phyloP scores from a whole-genome alignment of 805 yeast genomes.

The Saccharomycopsis olivae region DNA sequence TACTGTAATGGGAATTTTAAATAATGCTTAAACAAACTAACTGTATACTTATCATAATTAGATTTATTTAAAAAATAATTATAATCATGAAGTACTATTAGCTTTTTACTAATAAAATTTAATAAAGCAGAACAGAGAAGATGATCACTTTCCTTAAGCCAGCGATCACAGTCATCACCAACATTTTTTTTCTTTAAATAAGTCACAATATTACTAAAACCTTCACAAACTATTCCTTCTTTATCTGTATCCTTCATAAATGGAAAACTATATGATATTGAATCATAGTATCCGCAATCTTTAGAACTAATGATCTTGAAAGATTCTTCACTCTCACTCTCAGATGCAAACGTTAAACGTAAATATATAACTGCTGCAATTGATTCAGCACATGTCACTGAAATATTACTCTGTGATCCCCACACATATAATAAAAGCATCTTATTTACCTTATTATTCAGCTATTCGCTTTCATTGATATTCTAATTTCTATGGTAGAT shows the following conservation, averaged over 20 bases:
- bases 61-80: constrained; percentile 35
- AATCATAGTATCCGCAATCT: constrained; percentile 1
- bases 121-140: constrained; percentile 3
- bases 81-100: constrained; percentile 7
- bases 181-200: constrained; percentile 4
- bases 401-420: constrained; percentile 12
- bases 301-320: constrained; percentile 6
- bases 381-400: constrained; percentile 12
- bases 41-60: constrained; percentile 52
- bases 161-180: constrained; percentile 3
- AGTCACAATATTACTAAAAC: constrained; percentile 8
- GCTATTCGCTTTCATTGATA: too few species aligned
- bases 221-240: constrained; percentile 5
- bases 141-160: constrained; percentile 2
- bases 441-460: too few species aligned
- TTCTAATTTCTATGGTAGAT: too few species aligned
- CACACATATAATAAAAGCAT: constrained; percentile 13
- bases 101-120: constrained; percentile 9
- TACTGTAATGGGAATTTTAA: constrained; percentile 71
- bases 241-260: constrained; percentile 9
- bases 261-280: constrained; percentile 10
- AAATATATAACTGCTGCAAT: constrained; percentile 13
- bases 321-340: not conserved
- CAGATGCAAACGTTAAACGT: constrained; percentile 3
- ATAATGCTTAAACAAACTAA: constrained; percentile 40